Base-by-base conservation (phyloP, 2,329 filamentous ascomycete genomes). In the Sporothrix pallida region DNA sequence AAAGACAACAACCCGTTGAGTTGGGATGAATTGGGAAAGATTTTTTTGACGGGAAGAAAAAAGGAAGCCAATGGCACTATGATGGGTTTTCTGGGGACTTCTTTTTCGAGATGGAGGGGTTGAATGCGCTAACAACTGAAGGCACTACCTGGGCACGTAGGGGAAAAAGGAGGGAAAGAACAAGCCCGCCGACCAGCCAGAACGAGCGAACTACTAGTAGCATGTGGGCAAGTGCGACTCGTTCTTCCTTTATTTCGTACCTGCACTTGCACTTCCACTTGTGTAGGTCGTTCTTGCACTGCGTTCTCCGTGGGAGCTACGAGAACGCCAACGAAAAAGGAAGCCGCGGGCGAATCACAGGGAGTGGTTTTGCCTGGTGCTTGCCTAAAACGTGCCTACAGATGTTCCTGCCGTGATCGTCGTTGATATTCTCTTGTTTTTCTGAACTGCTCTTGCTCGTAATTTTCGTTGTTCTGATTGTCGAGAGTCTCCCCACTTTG, bases 41-140 rank as follows among this genome's bases (percentile, higher is more conserved):
- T 31, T 54, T 72, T 72, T 72, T 68, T 31, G 26, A 56, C 20
- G 71, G 37, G n/a, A 37, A 42, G 58, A 56, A 72, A 46, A 52
- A 46, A 69, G 23, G 46, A 54, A 44, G 46, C 70, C 44, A 65
- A 54, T 63, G 65, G 65, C 44, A 17, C n/a, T 52, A 44, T 44
- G 8, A 37, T 56, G 37, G 68, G 52, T 17, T 46, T 70, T 70
- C 37, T n/a, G 68, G 68, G 52, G 65, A 68, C 46, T 68, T 68
- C 65, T 26, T 54, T 26, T 56, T 65, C 48, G 70, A 52, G 70
- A 67, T 72, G 70, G 70, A 72, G 70, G 70, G 70, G 70, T 72
- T 46, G 31, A 72, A 20, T 72, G 48, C 70, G 70, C 70, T 72
- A 72, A 60, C 42, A 62, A 56, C 70, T 44, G 70, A 62, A 67